Conservation (phyloP, 2,329 filamentous ascomycete species). For the Aspergillus tanneri region DNA sequence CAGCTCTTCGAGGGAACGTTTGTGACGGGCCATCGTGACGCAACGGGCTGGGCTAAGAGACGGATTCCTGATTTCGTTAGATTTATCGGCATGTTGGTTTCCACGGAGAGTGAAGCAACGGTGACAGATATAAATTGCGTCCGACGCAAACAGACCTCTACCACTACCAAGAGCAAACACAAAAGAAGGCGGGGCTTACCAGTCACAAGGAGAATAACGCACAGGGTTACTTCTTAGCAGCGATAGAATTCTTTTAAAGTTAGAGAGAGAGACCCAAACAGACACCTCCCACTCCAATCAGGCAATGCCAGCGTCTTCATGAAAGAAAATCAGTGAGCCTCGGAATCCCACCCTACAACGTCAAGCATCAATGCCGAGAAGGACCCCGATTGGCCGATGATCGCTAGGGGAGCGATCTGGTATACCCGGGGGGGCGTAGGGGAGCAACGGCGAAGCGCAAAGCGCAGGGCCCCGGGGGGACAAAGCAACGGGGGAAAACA, state of each 20-base stretch:
- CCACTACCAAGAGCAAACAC: no score
- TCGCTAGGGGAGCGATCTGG: constrained; percentile 22
- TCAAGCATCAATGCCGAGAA: constrained; percentile 16
- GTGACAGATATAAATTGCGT: no score
- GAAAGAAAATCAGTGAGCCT: neutral
- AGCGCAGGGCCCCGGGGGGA: constrained; percentile 11
- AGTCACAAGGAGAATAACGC: no score
- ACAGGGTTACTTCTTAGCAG: no score
- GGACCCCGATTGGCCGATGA: neutral
- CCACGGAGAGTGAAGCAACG: neutral
- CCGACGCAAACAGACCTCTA: no score
- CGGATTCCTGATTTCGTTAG: neutral
- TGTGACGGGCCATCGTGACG: constrained; percentile 36
- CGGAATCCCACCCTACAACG: neutral
- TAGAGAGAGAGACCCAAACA: constrained; percentile 8
- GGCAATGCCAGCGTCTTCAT: constrained; percentile 6
- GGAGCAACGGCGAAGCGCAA: constrained; percentile 6
- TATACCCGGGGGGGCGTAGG: no score
- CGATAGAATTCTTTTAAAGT: neutral
- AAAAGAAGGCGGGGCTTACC: no score
- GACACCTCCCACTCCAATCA: constrained; percentile 8
- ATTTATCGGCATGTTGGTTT: neutral
- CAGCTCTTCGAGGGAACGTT: constrained; percentile 46
- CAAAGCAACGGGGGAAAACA: neutral
- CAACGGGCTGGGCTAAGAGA: neutral